phyloP scores from a whole-genome alignment of 2,329 filamentous ascomycete species.

The Xenoacremonium recifei region DNA sequence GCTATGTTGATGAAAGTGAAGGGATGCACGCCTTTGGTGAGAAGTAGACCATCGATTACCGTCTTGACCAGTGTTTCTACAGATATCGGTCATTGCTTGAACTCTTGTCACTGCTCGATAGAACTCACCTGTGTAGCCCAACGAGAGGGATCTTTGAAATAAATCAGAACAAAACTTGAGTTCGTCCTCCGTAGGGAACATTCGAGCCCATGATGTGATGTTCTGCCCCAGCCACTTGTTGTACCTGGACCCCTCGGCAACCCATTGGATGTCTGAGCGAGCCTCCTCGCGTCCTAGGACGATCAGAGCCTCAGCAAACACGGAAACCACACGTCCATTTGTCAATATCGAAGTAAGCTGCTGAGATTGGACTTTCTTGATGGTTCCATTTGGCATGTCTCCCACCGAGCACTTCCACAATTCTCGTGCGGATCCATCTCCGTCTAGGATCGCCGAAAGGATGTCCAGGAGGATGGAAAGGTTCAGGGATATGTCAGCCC shows the following conservation, averaged over 20 bases:
- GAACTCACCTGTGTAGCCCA: slow-evolving; percentile 69
- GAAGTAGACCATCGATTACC: slow-evolving; percentile 36
- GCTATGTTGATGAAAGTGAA: slow-evolving; percentile 29
- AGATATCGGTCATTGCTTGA: slow-evolving; percentile 1
- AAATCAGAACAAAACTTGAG: slow-evolving; percentile 45
- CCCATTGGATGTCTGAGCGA: slow-evolving; percentile 47
- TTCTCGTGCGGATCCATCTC: slow-evolving; percentile 32
- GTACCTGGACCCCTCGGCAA: slow-evolving; percentile 64
- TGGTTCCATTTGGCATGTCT: slow-evolving; percentile 17
- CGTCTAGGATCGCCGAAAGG: slow-evolving; percentile 39
- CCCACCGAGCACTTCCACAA: slow-evolving; percentile 38
- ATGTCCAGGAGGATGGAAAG: slow-evolving; percentile 44
- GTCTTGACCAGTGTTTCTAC: slow-evolving; percentile 42
- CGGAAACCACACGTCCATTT: slow-evolving; percentile 48
- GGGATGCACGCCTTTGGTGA: slow-evolving; percentile 23
- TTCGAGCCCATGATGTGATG: slow-evolving; percentile 47
- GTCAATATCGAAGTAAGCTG: slow-evolving; percentile 44
- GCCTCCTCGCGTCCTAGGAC: slow-evolving; percentile 38
- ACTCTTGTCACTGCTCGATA: fast-evolving
- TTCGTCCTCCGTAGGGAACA: slow-evolving; percentile 32
- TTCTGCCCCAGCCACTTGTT: slow-evolving; percentile 70
- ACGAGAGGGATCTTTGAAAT: slow-evolving; percentile 59
- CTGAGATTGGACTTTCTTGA: slow-evolving; percentile 33
- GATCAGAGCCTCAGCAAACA: slow-evolving; percentile 55
- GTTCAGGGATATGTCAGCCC: slow-evolving; percentile 43